Evolutionary conservation across 129 eudicot genomes (phyloP).

Genomic region (Pseudognaphalium luteoalbum): DNA sequence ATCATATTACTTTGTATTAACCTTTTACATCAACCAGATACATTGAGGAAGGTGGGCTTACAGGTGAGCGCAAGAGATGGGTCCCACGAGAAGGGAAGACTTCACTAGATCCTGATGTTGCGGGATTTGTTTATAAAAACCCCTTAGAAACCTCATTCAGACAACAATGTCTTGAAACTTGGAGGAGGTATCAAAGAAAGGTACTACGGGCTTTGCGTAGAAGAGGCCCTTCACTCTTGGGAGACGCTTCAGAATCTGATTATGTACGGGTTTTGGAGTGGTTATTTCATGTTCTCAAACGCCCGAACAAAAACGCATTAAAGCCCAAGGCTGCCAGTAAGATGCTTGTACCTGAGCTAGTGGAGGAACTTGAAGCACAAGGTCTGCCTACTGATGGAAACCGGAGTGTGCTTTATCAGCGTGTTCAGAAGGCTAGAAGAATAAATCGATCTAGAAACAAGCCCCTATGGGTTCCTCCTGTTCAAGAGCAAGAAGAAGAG

Average conservation of each 20-base stretch:
- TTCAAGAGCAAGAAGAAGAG: conserved; percentile 98
- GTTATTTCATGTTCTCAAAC: conserved; percentile 72
- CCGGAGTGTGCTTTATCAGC: conserved; percentile 89
- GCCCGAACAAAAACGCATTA: conserved; percentile 69
- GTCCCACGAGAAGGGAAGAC: conserved; percentile 94
- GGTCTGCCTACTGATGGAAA: conserved; percentile 92
- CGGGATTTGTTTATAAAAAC: conserved; percentile 70
- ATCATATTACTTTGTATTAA: conserved; percentile 19
- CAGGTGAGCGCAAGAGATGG: conserved; percentile 97
- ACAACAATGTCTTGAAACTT: conserved; percentile 84
- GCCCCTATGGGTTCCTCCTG: conserved; percentile 95
- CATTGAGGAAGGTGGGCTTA: conserved; percentile 88
- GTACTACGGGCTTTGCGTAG: conserved; percentile 67
- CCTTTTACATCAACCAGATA: conserved; percentile 52
- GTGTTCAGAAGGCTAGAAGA: conserved; percentile 97
- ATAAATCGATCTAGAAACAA: conserved; percentile 91
- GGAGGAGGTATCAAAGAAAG: conserved; percentile 75
- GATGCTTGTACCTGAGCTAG: conserved; percentile 86
- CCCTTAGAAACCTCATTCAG: conserved; percentile 94
- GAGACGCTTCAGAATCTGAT: conserved; percentile 73
- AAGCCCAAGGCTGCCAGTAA: conserved; percentile 99
- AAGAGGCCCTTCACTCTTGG: conserved; percentile 75
- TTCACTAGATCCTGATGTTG: conserved; percentile 89
- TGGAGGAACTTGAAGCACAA: conserved; percentile 95
- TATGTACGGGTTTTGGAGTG: conserved; percentile 82